Evolutionary conservation across 1,139 yeast species (phyloP), one percentile per base, ranked within the genome.

Genomic region (Scheffersomyces segobiensis): DNA sequence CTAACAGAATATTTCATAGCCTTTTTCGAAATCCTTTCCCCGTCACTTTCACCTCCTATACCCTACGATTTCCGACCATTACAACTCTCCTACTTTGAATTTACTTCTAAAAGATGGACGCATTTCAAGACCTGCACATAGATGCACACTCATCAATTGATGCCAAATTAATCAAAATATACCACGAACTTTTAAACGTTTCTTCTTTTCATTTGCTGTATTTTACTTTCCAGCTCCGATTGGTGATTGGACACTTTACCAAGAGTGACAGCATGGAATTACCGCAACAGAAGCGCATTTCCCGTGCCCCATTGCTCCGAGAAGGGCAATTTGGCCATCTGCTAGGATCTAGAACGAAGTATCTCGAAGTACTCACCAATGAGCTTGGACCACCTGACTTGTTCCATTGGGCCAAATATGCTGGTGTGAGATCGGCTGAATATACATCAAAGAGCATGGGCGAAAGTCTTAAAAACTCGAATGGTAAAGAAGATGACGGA

Each of bases 361-460:
- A 65, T 32, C 73, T 71, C 49, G 71, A 64, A 50, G 17, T 32
- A 32, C 24, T 48, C 12, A 48, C 22, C 6, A 48, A 48, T 24
- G 50, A 48, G 14, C 56, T 61, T 46, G 83, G 83, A 0, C 78
- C 81, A 0, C 75, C 81, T 1, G 82, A 79, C 63, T 68, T 79
- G 57, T 57, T 78, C 14, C 83, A 79, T 63, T 72, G 76, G 71
- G 81, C 80, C n/a, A 67, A 70, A 24, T 75, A 77, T 63, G 71
- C 65, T 49, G 81, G 82, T 1, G 62, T 72, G 7, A 66, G 74
- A 50, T 72, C 78, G 12, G 67, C 74, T 6, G 70, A 67, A 26
- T 76, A 70, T 59, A 63, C 65, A 42, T 66, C 67, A 51, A 73
- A 75, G 57, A 79, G 75, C 52, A 60, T 62, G 26, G 55, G 58